Percentiles rank a stretch among this genome's conserved stretches.
Evolutionary conservation across 78 protist genomes (phyloP).

Genomic region (Speleostelium caveatum): DNA sequence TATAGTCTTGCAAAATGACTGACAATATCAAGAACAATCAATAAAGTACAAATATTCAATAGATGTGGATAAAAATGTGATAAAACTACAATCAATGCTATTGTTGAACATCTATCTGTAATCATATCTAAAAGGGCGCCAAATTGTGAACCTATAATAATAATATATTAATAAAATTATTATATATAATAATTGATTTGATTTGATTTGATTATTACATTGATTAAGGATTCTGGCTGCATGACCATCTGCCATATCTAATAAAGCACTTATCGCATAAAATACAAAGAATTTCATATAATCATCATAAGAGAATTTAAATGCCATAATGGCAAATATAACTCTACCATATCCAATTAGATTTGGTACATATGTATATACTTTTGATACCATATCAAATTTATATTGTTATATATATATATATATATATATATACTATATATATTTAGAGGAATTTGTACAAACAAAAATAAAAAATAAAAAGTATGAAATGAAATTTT

Average conservation of each 20-base stretch:
- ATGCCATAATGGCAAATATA: constrained; percentile 67
- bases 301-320: constrained; percentile 30
- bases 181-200: no score
- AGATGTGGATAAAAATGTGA: constrained; percentile 65
- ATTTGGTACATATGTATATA: constrained; percentile 86
- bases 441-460: no score
- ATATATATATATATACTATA: no score
- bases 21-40: constrained; percentile 84
- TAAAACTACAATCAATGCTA: constrained; percentile 78
- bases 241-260: constrained; percentile 92
- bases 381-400: constrained; percentile 71
- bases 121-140: constrained; percentile 95
- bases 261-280: constrained; percentile 77
- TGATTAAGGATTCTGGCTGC: constrained; percentile 88
- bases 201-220: constrained; percentile 17
- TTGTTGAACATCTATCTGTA: constrained; percentile 90
- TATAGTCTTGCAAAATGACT: constrained; percentile 86
- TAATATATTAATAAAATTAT: no score
- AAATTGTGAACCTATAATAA: constrained; percentile 86
- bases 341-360: constrained; percentile 84
- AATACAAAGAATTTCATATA: constrained; percentile 61
- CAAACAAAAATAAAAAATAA: no score
- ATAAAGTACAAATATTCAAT: constrained; percentile 16
- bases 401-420: no score
- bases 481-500: no score